A percentile compares a stretch with the other conserved stretches of the same genome.
These are phyloP conservation scores for Avena eriantha DNA, from an alignment of 176 grass and related monocot species.

Conservation along the genomic window DNA sequence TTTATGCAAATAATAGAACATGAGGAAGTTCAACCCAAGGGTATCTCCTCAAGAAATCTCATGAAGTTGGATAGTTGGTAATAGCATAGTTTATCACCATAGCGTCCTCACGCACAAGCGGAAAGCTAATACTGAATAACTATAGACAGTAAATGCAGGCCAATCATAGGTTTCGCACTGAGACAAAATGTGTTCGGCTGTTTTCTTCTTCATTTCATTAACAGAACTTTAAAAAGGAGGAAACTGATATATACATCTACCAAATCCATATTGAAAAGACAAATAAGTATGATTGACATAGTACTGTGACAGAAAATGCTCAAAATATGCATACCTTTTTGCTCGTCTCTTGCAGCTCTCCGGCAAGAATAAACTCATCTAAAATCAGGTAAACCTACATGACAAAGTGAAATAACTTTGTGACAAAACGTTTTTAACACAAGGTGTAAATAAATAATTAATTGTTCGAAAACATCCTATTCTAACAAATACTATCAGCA, in stretches of 20 bases:
- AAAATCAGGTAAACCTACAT: slow-evolving; percentile 93
- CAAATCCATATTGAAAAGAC: background rate
- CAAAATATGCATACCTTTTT: slow-evolving; percentile 64
- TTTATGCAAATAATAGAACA: background rate
- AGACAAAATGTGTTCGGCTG: too few relatives aligned
- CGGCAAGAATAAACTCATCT: slow-evolving; percentile 99
- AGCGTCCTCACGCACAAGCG: background rate
- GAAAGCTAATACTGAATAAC: background rate
- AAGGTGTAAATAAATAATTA: background rate
- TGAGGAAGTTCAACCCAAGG: background rate
- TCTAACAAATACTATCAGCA: background rate
- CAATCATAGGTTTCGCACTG: background rate
- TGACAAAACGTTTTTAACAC: background rate
- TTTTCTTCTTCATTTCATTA: background rate
- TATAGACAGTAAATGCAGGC: background rate
- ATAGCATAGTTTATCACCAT: background rate
- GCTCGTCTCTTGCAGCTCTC: slow-evolving; percentile 99
- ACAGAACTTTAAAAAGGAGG: background rate
- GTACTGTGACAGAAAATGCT: background rate
- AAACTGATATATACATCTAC: background rate
- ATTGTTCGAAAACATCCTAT: background rate
- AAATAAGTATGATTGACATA: slow-evolving; percentile 25
- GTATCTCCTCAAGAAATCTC: background rate
- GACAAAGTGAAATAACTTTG: slow-evolving; percentile 3
- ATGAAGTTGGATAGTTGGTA: background rate